Evolutionary conservation across 257 asterid genomes (phyloP).

Genomic region (Voacanga thouarsii): DNA sequence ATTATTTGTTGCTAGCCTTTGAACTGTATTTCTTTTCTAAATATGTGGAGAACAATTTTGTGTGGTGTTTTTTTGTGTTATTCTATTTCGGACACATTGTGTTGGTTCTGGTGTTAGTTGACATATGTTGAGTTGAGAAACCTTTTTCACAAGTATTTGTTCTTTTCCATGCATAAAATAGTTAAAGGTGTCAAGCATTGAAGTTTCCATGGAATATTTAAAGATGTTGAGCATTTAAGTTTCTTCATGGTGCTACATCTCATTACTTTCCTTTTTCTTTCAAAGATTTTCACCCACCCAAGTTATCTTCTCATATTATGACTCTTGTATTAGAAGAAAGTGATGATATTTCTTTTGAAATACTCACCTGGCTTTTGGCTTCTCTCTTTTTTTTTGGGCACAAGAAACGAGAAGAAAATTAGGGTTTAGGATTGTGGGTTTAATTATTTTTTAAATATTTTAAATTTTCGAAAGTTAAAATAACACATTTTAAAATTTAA

Average conservation of each 20-base stretch:
- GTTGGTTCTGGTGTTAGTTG: background rate
- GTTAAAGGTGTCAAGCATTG: too few relatives aligned
- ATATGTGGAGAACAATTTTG: background rate
- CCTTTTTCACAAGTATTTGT: background rate
- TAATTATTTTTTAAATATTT: too few relatives aligned
- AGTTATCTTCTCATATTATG: slow-evolving; percentile 73
- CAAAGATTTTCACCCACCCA: slow-evolving; percentile 67
- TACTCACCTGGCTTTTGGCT: slow-evolving; percentile 63
- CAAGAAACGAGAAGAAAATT: too few relatives aligned
- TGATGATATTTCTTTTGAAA: slow-evolving; percentile 71
- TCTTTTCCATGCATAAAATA: background rate
- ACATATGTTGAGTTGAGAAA: background rate
- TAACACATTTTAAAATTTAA: too few relatives aligned
- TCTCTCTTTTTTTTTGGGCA: too few relatives aligned
- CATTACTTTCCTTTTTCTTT: slow-evolving; percentile 5
- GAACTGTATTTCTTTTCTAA: background rate
- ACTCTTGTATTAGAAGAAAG: slow-evolving; percentile 89
- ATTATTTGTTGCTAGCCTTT: background rate
- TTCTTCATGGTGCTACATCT: background rate
- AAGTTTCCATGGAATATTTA: too few relatives aligned
- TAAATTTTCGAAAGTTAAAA: too few relatives aligned
- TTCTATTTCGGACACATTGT: too few relatives aligned
- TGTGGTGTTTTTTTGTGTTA: background rate
- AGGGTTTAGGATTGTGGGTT: too few relatives aligned
- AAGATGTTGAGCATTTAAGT: too few relatives aligned